These are phyloP conservation scores for Astrocystis sublimbata DNA, from an alignment of 495 filamentous ascomycete species.

Conservation along the genomic window DNA sequence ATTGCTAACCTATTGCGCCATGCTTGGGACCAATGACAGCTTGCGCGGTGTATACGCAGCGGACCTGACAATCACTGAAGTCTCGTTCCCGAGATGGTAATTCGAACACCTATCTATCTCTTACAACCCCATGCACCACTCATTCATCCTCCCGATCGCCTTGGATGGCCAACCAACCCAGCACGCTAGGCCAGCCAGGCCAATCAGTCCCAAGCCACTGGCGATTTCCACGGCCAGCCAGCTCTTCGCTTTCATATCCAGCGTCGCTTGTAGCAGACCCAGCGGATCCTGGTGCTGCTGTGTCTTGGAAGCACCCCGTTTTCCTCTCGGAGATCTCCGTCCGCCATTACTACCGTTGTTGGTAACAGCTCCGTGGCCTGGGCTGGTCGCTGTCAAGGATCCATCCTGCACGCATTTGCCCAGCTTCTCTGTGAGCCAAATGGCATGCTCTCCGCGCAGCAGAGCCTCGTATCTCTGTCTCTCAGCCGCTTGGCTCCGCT, in stretches of 20 bases:
- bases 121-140: slow-evolving; percentile 28
- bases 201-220: slow-evolving; percentile 72
- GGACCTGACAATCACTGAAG: too few relatives aligned
- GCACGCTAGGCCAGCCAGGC: slow-evolving; percentile 63
- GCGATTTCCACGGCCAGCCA: slow-evolving; percentile 75
- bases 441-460: slow-evolving; percentile 67
- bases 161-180: slow-evolving; percentile 33
- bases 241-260: slow-evolving; percentile 64
- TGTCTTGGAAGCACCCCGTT: slow-evolving; percentile 26
- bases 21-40: too few relatives aligned
- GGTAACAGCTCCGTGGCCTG: slow-evolving; percentile 18
- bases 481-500: slow-evolving; percentile 79
- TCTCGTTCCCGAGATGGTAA: too few relatives aligned
- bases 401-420: slow-evolving; percentile 75
- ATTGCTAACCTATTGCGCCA: too few relatives aligned
- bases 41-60: too few relatives aligned
- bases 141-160: slow-evolving; percentile 25
- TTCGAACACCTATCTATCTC: too few relatives aligned
- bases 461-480: slow-evolving; percentile 73
- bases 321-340: slow-evolving; percentile 23
- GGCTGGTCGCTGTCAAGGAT: slow-evolving; percentile 52
- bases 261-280: slow-evolving; percentile 68
- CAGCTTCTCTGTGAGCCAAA: slow-evolving; percentile 77
- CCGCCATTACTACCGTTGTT: neutral
- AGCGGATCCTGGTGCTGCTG: slow-evolving; percentile 67